Conservation (phyloP, 73 alveolate species). For the Paramecium sexaurelia region DNA sequence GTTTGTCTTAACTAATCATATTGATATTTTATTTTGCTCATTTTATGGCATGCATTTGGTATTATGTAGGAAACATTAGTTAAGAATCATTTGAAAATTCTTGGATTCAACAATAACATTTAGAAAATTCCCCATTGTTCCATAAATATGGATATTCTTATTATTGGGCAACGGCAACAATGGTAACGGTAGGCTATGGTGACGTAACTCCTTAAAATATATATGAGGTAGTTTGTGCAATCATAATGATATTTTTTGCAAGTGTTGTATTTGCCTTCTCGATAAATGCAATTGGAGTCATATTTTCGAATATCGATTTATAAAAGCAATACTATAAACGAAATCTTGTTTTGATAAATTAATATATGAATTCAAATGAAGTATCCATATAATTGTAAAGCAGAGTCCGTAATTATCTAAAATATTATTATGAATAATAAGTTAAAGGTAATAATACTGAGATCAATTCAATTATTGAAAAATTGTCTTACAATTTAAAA, state of each 20-base stretch:
- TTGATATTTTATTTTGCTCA: slow-evolving; percentile 26
- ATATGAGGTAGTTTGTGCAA: slow-evolving; percentile 32
- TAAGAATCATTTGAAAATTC: neutral
- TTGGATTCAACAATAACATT: neutral
- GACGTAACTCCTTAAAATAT: neutral
- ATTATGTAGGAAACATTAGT: slow-evolving; percentile 35
- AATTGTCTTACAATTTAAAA: neutral
- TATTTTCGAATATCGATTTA: neutral
- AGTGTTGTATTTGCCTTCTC: slow-evolving; percentile 48
- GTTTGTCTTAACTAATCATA: neutral
- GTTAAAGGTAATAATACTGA: neutral
- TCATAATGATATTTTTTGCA: neutral
- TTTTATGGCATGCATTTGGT: slow-evolving; percentile 57
- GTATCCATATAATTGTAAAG: slow-evolving; percentile 12
- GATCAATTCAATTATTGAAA: neutral
- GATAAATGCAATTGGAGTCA: slow-evolving; percentile 45
- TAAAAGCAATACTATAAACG: neutral
- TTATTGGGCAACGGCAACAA: slow-evolving; percentile 50
- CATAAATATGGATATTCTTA: slow-evolving; percentile 19
- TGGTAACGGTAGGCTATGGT: slow-evolving; percentile 55
- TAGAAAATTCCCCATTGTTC: neutral
- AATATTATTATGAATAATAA: neutral
- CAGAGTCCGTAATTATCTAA: slow-evolving; percentile 27
- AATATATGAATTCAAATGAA: slow-evolving; percentile 33
- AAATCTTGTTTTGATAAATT: neutral